Base-by-base conservation (phyloP, 2,329 filamentous ascomycete species). In the Blastomyces gilchristii region DNA sequence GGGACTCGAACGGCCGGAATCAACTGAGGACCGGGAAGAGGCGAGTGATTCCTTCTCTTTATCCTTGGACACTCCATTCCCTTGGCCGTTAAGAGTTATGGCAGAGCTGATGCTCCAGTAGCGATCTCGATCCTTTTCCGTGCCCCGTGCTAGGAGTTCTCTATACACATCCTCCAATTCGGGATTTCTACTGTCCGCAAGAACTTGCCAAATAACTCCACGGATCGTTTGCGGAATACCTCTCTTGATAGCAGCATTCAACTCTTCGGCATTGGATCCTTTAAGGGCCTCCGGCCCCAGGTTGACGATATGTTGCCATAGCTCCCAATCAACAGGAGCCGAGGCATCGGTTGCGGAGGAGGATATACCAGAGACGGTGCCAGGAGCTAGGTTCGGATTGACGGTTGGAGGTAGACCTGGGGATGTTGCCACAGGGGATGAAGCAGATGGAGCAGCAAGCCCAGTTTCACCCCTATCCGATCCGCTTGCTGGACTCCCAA, bases 141-240 rank as follows among this genome's bases (percentile, higher is more conserved):
- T 92, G 31, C 92, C 92, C 64, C 90, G 85, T 58, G 83, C 83
- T 41, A 90, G 83, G 11, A 99, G 82, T 65, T 95, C 91, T 67
- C 83, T 85, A 77, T 97, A 99, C n/a, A 91, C 84, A 18, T 81
- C 78, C 75, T 99, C 94, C 22, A 99, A 79, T 54, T 95, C 91
- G 65, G 93, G 88, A 69, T 91, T 96, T 76, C 96, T 96, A 78
- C 92, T 97, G 72, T 96, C 91, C 3, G 94, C 91, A 65, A 99
- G 79, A 8, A 97, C 93, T 76, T 99, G 94, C 94, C 94, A 99
- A 60, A 99, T 92, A 2, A 99, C 94, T n/a, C 94, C 95, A 64
- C 94, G 87, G 65, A 99, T 96, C 2, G 92, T 93, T 68, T 88
- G 91, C 0, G 94, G 94, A 63, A 99, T 99, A 41, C 94, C 94